Conservation (phyloP, 768 basidiomycete genomes). For the Lepiota venenata region DNA sequence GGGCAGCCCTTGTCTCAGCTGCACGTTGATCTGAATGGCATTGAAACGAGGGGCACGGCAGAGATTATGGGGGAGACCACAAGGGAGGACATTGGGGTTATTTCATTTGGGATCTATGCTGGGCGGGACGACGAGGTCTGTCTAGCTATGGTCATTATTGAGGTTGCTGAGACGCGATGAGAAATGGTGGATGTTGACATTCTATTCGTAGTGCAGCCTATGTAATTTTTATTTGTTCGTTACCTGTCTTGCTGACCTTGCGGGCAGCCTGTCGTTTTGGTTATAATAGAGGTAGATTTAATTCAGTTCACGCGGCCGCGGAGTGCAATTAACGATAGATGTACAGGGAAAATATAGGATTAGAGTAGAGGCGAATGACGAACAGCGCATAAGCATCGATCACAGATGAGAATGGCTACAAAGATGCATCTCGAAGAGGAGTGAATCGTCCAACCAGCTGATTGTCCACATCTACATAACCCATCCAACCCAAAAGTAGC, state of each 20-base stretch:
- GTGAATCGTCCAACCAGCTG: not conserved
- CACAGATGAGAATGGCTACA: not conserved
- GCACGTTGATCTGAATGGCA: conserved; percentile 44
- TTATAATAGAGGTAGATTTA: conserved; percentile 4
- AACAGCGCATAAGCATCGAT: not conserved
- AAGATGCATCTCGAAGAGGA: not conserved
- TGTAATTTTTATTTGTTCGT: conserved; percentile 16
- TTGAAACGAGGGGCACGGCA: conserved; percentile 42
- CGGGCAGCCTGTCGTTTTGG: conserved; percentile 4
- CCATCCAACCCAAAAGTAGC: not conserved
- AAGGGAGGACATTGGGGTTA: conserved; percentile 48
- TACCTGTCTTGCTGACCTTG: conserved; percentile 7
- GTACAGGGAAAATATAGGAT: conserved; percentile 4
- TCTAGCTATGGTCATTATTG: conserved; percentile 52
- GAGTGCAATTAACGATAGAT: conserved; percentile 4
- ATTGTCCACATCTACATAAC: not conserved
- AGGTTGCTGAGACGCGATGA: conserved; percentile 40
- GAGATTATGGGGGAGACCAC: conserved; percentile 56
- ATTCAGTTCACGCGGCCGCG: conserved; percentile 5
- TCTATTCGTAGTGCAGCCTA: conserved; percentile 10
- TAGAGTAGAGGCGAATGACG: not conserved
- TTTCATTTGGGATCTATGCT: conserved; percentile 53
- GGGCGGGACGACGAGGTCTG: conserved; percentile 42
- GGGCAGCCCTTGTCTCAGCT: conserved; percentile 51
- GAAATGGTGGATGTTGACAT: not conserved